phyloP scores from a whole-genome alignment of 495 filamentous ascomycete genomes.

The Penicillium bialowiezense region DNA sequence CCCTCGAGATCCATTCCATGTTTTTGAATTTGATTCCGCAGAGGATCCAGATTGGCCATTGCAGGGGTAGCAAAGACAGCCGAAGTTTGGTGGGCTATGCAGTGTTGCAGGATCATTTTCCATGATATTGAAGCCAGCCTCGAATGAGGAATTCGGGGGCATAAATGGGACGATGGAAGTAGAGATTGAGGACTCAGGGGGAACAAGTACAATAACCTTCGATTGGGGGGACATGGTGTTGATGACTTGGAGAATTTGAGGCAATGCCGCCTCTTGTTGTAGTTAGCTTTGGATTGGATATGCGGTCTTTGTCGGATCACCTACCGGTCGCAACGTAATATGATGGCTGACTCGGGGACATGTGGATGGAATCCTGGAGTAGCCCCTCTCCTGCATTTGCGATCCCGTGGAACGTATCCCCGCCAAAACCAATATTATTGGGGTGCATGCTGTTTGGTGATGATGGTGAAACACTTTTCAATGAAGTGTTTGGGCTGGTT shows the following conservation, averaged over 20 bases:
- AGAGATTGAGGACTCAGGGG: constrained; percentile 1
- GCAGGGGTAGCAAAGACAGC: constrained; percentile 7
- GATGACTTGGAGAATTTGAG: constrained; percentile 20
- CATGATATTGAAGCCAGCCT: background rate
- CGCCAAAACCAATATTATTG: background rate
- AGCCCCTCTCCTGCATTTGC: background rate
- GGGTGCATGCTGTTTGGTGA: background rate
- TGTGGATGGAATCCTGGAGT: background rate
- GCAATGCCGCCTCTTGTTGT: constrained; percentile 20
- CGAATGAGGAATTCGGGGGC: background rate
- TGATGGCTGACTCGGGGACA: constrained; percentile 1
- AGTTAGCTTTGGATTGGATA: no score
- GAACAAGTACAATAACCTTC: constrained; percentile 19
- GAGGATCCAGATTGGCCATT: background rate
- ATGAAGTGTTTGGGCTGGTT: background rate
- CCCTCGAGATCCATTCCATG: background rate
- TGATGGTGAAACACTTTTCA: background rate
- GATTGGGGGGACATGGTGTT: constrained; percentile 15
- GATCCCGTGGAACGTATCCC: constrained; percentile 1
- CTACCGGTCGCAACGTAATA: constrained; percentile 23
- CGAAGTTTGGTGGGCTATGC: background rate
- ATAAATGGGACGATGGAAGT: background rate
- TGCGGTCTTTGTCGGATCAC: no score
- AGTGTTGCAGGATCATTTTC: background rate
- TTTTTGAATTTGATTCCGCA: background rate